phyloP scores from a whole-genome alignment of 2,329 filamentous ascomycete species.

The Dactylonectria macrodidyma region DNA sequence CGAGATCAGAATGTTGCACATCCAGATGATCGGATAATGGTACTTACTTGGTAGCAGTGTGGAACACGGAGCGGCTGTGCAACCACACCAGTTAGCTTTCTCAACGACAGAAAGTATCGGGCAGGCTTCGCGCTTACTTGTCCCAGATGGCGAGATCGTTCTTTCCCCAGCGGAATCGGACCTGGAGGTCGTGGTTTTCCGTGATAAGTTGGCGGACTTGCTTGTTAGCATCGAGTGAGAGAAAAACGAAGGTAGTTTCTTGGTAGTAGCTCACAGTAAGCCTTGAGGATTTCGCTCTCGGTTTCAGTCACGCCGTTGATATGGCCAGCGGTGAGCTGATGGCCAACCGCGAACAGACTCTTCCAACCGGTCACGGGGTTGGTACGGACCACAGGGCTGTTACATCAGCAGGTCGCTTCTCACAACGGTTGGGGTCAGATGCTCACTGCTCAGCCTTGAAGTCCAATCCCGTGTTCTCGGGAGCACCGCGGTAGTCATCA shows the following conservation, averaged over 20 bases:
- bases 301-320: slow-evolving; percentile 24
- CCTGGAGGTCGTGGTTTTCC: slow-evolving; percentile 9
- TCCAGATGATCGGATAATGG: too few relatives aligned
- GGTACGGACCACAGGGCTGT: slow-evolving; percentile 31
- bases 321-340: slow-evolving; percentile 20
- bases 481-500: slow-evolving; percentile 25
- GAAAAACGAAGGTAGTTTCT: too few relatives aligned
- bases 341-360: slow-evolving; percentile 29
- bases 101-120: too few relatives aligned
- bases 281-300: slow-evolving; percentile 28
- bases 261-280: not conserved
- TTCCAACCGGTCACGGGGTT: slow-evolving; percentile 37
- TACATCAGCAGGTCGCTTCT: not conserved
- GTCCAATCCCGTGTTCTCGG: slow-evolving; percentile 30
- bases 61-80: slow-evolving; percentile 21
- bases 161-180: slow-evolving; percentile 8
- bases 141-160: slow-evolving; percentile 18
- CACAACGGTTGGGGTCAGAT: too few relatives aligned
- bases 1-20: too few relatives aligned
- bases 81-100: too few relatives aligned
- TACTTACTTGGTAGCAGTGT: slow-evolving; percentile 30
- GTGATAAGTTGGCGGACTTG: slow-evolving; percentile 7
- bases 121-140: slow-evolving; percentile 12
- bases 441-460: slow-evolving; percentile 16
- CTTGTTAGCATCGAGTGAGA: too few relatives aligned